A percentile compares a stretch with the other conserved stretches of the same genome.
These are phyloP conservation scores for Misopates orontium DNA, from an alignment of 257 asterid genomes.

Conservation along the genomic window DNA sequence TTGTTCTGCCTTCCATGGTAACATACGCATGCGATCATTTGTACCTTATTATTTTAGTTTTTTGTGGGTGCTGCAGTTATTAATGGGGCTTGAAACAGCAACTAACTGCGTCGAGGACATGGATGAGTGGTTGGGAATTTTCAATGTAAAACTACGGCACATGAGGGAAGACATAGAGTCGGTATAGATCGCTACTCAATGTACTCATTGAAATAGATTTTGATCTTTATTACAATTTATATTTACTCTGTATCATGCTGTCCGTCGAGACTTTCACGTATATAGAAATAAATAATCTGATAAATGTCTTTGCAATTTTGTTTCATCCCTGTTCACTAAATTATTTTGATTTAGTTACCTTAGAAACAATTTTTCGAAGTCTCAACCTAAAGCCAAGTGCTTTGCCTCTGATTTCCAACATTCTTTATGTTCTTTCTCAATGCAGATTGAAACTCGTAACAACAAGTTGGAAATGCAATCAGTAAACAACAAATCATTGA, in stretches of 20 bases:
- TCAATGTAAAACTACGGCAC: constrained; percentile 92
- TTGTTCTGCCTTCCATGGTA: constrained; percentile 23
- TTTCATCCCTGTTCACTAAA: constrained; percentile 12
- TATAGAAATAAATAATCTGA: constrained; percentile 14
- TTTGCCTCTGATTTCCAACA: constrained; percentile 25
- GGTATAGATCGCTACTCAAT: constrained; percentile 46
- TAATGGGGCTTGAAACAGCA: constrained; percentile 83
- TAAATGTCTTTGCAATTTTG: constrained; percentile 19
- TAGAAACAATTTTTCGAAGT: not conserved
- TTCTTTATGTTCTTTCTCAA: constrained; percentile 24
- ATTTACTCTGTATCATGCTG: constrained; percentile 10
- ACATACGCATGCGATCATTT: constrained; percentile 12
- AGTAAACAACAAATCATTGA: constrained; percentile 76
- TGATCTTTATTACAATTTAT: not conserved
- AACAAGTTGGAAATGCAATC: constrained; percentile 99
- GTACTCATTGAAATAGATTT: constrained; percentile 23
- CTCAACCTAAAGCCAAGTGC: not conserved
- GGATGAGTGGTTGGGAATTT: constrained; percentile 98
- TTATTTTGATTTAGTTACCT: constrained; percentile 13
- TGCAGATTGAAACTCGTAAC: constrained; percentile 92
- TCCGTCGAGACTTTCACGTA: constrained; percentile 11
- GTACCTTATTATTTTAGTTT: constrained; percentile 23
- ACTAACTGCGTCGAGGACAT: constrained; percentile 87
- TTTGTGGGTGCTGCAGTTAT: constrained; percentile 58
- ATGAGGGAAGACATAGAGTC: constrained; percentile 99